Evolutionary conservation across 2,329 filamentous ascomycete genomes (phyloP), one percentile per base, ranked within the genome.

Genomic region (Botrytis hyacinthi): DNA sequence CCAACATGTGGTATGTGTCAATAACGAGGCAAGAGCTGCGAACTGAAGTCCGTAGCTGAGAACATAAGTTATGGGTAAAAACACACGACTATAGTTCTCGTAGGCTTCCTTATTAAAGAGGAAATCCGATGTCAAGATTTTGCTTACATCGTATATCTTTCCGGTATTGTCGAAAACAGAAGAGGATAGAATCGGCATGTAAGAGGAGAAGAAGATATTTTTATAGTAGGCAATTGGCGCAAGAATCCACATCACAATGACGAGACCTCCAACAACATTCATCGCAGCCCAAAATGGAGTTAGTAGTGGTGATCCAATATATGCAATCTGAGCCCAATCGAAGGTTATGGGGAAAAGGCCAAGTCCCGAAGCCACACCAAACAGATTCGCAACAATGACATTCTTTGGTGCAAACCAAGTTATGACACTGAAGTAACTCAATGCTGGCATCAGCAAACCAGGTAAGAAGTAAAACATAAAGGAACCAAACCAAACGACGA

Each of bases 331-430:
- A 0, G 93, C 92, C 94, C 94, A 97, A 83, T 97, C 94, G 79
- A 97, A 97, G 0, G 94, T 97, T 78, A 97, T 81, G 0, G 94
- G 94, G 75, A 97, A 94, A 48, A 97, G 83, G 0, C 93, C 93
- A 22, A 97, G 86, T 3, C 94, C 94, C 2, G 93, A 95, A n/a
- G 90, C 88, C 26, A 95, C 92, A 26, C 94, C 94, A 80, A 97
- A 97, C 76, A 97, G 84, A 81, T 97, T 97, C 44, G 94, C 92
- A 62, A 97, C 85, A 4, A 97, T 90, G n/a, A 96, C 92, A 77
- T 92, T 97, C 76, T 94, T 90, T 0, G 94, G 94, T 4, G 92
- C 92, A 81, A 95, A 93, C 93, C 93, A 97, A 22, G 94, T 97
- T 74, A 97, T 85, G 76, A 95, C 91, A 81, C 91, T 97, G 85